These are phyloP conservation scores for Hanseniaspora sp. DNA, from an alignment of 1,139 yeast species.

Conservation along the genomic window DNA sequence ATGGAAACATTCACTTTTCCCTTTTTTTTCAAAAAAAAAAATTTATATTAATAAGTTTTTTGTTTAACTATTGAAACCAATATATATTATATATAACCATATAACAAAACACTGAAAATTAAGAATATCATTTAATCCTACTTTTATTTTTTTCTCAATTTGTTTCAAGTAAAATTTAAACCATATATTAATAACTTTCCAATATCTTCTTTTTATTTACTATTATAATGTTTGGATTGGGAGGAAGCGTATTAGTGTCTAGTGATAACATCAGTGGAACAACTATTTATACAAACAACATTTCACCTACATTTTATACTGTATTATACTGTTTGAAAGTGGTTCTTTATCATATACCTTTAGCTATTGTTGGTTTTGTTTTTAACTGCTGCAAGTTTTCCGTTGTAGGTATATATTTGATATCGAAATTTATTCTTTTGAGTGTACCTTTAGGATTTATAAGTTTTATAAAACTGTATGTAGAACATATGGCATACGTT, in stretches of 20 bases:
- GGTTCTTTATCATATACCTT: background rate
- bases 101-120: no score
- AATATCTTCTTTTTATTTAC: no score
- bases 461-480: background rate
- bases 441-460: background rate
- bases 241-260: background rate
- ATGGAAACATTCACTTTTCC: no score
- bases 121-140: no score
- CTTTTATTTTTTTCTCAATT: no score
- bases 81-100: no score
- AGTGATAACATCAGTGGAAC: background rate
- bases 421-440: background rate
- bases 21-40: no score
- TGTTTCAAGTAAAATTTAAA: no score
- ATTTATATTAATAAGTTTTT: no score
- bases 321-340: background rate
- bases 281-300: background rate
- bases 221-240: background rate
- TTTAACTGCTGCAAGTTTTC: background rate
- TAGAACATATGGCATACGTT: slow-evolving; percentile 1
- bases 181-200: no score
- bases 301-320: background rate
- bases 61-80: no score
- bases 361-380: background rate
- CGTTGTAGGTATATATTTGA: background rate